A percentile compares a stretch with the other conserved stretches of the same genome.
phyloP scores from a whole-genome alignment of 345 rosid species.

The Angophora floribunda region DNA sequence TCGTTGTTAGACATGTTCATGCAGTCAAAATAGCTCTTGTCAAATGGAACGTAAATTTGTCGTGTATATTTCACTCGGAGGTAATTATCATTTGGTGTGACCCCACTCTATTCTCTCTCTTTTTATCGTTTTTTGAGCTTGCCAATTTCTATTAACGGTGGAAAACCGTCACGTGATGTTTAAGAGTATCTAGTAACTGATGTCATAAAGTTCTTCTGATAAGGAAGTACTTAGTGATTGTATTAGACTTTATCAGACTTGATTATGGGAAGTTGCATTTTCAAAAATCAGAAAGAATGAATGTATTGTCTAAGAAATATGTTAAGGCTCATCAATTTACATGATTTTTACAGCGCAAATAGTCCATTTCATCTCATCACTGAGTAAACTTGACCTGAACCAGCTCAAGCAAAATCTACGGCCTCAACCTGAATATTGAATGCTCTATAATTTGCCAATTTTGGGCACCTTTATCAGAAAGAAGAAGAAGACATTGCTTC shows the following conservation, averaged over 20 bases:
- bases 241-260: neutral
- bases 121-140: neutral
- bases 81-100: neutral
- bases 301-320: neutral
- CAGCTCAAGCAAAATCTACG: neutral
- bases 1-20: neutral
- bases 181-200: neutral
- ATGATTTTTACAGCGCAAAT: neutral
- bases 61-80: neutral
- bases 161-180: neutral
- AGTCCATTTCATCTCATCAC: neutral
- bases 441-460: neutral
- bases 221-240: neutral
- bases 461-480: neutral
- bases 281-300: neutral
- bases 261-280: neutral
- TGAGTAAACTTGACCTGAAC: neutral
- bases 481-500: neutral
- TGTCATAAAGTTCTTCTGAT: neutral
- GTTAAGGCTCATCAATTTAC: neutral
- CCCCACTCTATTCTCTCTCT: neutral
- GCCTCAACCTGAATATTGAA: neutral
- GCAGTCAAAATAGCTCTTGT: neutral
- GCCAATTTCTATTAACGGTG: neutral
- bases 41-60: neutral